phyloP scores from a whole-genome alignment of 2,329 filamentous ascomycete species.

The Curvularia verruculosa region DNA sequence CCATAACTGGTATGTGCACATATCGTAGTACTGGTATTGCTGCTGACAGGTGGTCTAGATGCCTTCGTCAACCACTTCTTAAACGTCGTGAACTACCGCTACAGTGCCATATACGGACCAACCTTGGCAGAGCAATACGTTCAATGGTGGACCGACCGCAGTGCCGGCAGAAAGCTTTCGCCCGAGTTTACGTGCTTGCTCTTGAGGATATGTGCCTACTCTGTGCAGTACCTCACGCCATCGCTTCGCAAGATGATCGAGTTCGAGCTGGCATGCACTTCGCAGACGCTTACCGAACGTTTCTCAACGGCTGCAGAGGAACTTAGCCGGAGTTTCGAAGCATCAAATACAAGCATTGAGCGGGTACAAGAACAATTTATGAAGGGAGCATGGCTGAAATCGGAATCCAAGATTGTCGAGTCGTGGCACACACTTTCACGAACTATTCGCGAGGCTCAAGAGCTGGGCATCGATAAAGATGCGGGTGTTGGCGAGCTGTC shows the following conservation, averaged over 20 bases:
- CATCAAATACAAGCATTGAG: slow-evolving; percentile 53
- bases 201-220: slow-evolving; percentile 55
- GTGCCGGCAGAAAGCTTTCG: slow-evolving; percentile 43
- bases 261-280: slow-evolving; percentile 52
- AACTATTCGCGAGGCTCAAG: slow-evolving; percentile 57
- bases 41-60: slow-evolving; percentile 42
- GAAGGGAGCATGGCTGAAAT: slow-evolving; percentile 56
- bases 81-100: slow-evolving; percentile 54
- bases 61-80: slow-evolving; percentile 56
- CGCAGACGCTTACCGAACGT: slow-evolving; percentile 49
- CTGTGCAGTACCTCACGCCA: slow-evolving; percentile 52
- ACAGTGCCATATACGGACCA: slow-evolving; percentile 55
- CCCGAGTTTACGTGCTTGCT: slow-evolving; percentile 57
- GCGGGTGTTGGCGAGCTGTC: slow-evolving; percentile 43
- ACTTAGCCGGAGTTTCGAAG: slow-evolving; percentile 52
- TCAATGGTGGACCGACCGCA: slow-evolving; percentile 54
- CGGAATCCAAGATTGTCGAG: slow-evolving; percentile 55
- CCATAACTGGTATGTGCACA: slow-evolving; percentile 34
- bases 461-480: slow-evolving; percentile 54
- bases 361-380: slow-evolving; percentile 60
- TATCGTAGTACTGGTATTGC: background rate
- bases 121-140: slow-evolving; percentile 55
- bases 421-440: slow-evolving; percentile 56
- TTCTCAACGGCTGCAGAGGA: slow-evolving; percentile 54
- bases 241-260: slow-evolving; percentile 52